Base-by-base conservation (phyloP, 176 grass and related monocot species). In the Rhynchospora pubera region DNA sequence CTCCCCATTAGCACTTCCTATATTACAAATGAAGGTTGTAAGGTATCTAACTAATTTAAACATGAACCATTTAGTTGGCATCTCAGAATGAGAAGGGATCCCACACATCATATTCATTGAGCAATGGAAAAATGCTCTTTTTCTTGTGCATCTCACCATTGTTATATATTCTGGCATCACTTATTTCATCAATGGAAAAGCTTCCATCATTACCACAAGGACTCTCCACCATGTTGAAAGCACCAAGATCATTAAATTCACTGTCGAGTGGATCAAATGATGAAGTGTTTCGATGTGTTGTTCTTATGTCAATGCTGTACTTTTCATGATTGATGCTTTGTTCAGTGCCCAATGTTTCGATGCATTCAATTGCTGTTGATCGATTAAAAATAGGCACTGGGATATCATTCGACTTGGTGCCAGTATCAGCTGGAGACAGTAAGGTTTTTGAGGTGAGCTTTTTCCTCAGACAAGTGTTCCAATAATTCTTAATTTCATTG, bases 401-500 rank as follows among this genome's bases (percentile, higher is more conserved):
- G 57, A 1, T 80, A 42, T 62, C 57, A 10, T 22, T 63, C 6
- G 78, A 44, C 57, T 80, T 45, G 32, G 34, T 60, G 53, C 22
- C 23, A 22, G 57, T 62, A 44, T 46, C 39, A 52, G 23, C 3
- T 45, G 32, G 58, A 22, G 32, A 44, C 14, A 19, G 19, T 19
- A 23, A 80, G 55, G 18, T 22, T 24, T 14, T 15, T 9, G 55
- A 12, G 4, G 16, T 39, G 78, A 44, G n/a, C 16, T 80, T 80
- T 80, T 80, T 80, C 3, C 32, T 45, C 15, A 80, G 32, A 62
- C 57, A 80, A 3, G 78, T 63, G 78, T 80, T 80, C 78, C 78
- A 80, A 24, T 80, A 80, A 62, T 80, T 80, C 77, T 80, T 80
- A 42, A 80, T 80, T 44, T 80, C 78, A 60, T 62, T 80, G 47